Conservation (phyloP, 768 basidiomycete species). For the Leccinum subgranulosum region DNA sequence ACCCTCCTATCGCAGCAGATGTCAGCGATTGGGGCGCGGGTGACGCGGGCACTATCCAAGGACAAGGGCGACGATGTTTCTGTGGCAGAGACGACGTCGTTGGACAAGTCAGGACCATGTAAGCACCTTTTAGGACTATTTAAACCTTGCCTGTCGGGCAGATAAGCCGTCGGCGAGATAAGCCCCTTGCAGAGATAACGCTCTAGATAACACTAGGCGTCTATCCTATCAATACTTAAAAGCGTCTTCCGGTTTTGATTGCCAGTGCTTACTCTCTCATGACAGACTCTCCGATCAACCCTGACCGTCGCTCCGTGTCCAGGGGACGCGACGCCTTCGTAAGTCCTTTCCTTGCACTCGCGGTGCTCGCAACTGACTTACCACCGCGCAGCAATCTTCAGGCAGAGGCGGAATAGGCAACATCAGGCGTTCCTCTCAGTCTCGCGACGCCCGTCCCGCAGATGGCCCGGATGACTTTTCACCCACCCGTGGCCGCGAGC, state of each 20-base stretch:
- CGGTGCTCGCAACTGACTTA: neutral
- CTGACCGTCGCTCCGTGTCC: conserved; percentile 47
- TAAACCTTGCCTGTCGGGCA: neutral
- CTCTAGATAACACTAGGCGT: conserved; percentile 15
- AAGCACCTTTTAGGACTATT: conserved; percentile 1
- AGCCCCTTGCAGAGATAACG: conserved; percentile 17
- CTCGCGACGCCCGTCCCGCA: conserved; percentile 41
- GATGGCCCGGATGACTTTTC: conserved; percentile 53
- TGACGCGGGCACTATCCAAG: conserved; percentile 13
- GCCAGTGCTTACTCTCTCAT: conserved; percentile 20
- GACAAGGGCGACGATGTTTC: conserved; percentile 4
- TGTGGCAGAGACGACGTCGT: conserved; percentile 5
- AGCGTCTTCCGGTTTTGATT: too few relatives aligned
- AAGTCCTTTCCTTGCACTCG: conserved; percentile 23
- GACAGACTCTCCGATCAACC: conserved; percentile 20
- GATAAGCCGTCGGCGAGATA: conserved; percentile 20
- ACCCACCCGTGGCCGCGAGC: conserved; percentile 60
- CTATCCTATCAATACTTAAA: neutral
- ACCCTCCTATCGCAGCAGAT: conserved; percentile 17
- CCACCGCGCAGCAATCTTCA: conserved; percentile 42
- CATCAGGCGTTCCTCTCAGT: conserved; percentile 48
- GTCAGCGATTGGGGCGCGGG: conserved; percentile 16
- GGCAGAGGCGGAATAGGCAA: conserved; percentile 73
- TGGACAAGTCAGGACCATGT: conserved; percentile 14
- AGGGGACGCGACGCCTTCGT: conserved; percentile 61